Evolutionary conservation across 2,329 filamentous ascomycete species (phyloP).

Genomic region (Stachybotrys elegans): DNA sequence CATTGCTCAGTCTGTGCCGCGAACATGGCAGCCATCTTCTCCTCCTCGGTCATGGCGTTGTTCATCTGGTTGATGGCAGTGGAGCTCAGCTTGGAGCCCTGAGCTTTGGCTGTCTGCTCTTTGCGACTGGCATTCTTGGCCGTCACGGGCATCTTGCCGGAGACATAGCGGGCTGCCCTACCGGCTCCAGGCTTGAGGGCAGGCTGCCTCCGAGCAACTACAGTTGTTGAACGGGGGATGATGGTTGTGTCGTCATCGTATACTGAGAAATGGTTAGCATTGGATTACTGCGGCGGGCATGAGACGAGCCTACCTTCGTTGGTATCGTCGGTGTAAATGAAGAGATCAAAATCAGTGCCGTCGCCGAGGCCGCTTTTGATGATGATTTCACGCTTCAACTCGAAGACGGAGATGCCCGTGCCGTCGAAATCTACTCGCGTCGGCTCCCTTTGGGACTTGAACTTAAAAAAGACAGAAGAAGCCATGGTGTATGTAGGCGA

Average conservation of each 20-base stretch:
- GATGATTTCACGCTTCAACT: constrained; percentile 98
- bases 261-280: constrained; percentile 50
- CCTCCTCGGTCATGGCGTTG: constrained; percentile 83
- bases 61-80: constrained; percentile 63
- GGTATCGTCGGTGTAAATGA: constrained; percentile 88
- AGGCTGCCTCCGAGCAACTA: constrained; percentile 82
- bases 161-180: constrained; percentile 89
- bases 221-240: constrained; percentile 89
- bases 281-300: neutral
- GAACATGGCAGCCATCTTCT: constrained; percentile 90
- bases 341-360: constrained; percentile 92
- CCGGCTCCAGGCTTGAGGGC: constrained; percentile 82
- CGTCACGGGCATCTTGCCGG: constrained; percentile 87
- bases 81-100: constrained; percentile 48
- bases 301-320: constrained; percentile 68
- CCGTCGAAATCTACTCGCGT: constrained; percentile 95
- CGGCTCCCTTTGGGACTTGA: constrained; percentile 97
- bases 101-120: constrained; percentile 55
- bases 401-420: constrained; percentile 96
- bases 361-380: constrained; percentile 88
- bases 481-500: constrained; percentile 59
- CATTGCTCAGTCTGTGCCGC: constrained; percentile 85
- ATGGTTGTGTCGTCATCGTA: constrained; percentile 98
- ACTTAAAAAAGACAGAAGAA: constrained; percentile 99
- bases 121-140: constrained; percentile 74